Base-by-base conservation (phyloP, 1,139 yeast species). In the Fermentozyma sake region DNA sequence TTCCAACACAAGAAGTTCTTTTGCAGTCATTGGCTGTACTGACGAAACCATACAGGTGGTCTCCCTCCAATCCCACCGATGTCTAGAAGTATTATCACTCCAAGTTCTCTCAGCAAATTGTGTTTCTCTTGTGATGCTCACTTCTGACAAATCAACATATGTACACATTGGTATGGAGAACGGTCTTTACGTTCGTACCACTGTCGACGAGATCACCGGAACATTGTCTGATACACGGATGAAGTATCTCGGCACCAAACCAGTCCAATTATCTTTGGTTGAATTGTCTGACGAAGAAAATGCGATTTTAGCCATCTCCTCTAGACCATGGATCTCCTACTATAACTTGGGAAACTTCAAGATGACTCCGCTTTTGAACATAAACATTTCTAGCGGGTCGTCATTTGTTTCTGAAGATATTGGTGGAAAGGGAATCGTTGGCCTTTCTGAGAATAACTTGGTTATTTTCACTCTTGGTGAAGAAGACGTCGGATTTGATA, bases 131-230 rank as follows among this genome's bases (percentile, higher is more conserved):
- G 52, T 70, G 11, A 52, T 81, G 40, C 31, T 49, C 11, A 37
- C 46, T 2, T 28, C 39, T 6, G 30, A 31, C 11, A 37, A 29
- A 4, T 15, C 35, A 22, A 26, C 40, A 31, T 35, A 37, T 12
- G 68, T 84, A 6, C 94, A 87, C 52, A 72, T 86, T 28, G 97
- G 97, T 1, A 66, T 89, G 65, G 71, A 63, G 14, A 85, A 78
- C 50, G 98, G 98, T 18, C 74, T 87, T 1, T 85, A 82, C 54
- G 78, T 80, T 3, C 62, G 79, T 16, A 73, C 86, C 1, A 59
- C 60, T 6, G 44, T 86, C 17, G 85, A 82, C 42, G 51, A 55
- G 1, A 48, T 62, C 3, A 64, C 79, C 3, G 96, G 95, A 1
- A 71, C 72, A 27, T 55, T 89, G 9, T 61, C 75, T 1, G 81